These are phyloP conservation scores for Glebionis coronaria DNA, from an alignment of 129 eudicot genomes.

Conservation along the genomic window DNA sequence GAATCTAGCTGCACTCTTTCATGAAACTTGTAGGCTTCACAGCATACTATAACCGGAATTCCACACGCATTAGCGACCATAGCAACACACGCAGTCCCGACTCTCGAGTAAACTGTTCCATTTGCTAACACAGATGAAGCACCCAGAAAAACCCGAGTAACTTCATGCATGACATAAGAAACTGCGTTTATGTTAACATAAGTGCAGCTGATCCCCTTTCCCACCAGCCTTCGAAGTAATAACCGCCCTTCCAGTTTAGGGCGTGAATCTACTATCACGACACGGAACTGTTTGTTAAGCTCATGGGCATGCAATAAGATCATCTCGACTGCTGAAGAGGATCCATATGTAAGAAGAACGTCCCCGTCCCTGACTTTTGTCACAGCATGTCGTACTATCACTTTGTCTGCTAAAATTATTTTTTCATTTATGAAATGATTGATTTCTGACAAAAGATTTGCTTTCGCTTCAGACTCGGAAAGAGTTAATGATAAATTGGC, in stretches of 20 bases:
- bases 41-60: constrained; percentile 87
- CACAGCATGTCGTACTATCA: constrained; percentile 84
- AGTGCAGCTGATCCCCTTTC: constrained; percentile 83
- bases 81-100: constrained; percentile 96
- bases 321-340: constrained; percentile 96
- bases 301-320: constrained; percentile 77
- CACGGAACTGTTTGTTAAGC: constrained; percentile 77
- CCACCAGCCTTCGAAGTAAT: constrained; percentile 81
- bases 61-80: constrained; percentile 96
- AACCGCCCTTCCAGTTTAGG: constrained; percentile 90
- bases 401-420: constrained; percentile 83
- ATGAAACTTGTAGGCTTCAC: constrained; percentile 98
- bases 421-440: constrained; percentile 74
- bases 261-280: constrained; percentile 88
- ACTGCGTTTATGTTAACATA: constrained; percentile 85
- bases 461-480: constrained; percentile 85
- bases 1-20: constrained; percentile 98
- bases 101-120: constrained; percentile 93
- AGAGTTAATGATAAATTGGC: constrained; percentile 64
- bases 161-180: constrained; percentile 97
- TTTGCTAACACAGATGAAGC: constrained; percentile 93
- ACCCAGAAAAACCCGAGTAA: constrained; percentile 78
- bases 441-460: constrained; percentile 69
- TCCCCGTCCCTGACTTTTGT: constrained; percentile 95
- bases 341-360: constrained; percentile 80